A percentile compares a stretch with the other conserved stretches of the same genome.
Evolutionary conservation across 352 stramenopile species (phyloP).

Genomic region (Globisporangium heterothallicum): DNA sequence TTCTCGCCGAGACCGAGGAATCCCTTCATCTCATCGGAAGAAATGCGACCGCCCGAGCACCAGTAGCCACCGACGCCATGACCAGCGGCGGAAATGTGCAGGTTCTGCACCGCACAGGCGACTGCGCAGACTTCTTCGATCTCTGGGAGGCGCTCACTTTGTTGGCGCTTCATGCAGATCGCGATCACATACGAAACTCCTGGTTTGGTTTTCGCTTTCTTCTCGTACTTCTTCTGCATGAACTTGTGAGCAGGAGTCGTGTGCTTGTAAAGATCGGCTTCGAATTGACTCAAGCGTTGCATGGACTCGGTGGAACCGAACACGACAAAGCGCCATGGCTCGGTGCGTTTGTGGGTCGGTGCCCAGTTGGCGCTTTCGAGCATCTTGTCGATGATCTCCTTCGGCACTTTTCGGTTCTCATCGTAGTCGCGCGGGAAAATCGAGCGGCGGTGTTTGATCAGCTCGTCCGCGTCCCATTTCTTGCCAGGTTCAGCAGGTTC

Average conservation of each 20-base stretch:
- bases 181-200: constrained; percentile 72
- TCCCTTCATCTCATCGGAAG: constrained; percentile 78
- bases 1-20: constrained; percentile 59
- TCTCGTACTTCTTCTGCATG: constrained; percentile 72
- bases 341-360: constrained; percentile 67
- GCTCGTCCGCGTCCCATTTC: constrained; percentile 63
- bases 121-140: constrained; percentile 75
- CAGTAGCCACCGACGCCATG: constrained; percentile 80
- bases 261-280: constrained; percentile 68
- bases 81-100: constrained; percentile 67
- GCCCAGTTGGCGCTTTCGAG: constrained; percentile 76
- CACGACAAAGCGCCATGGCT: constrained; percentile 80
- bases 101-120: constrained; percentile 80
- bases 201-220: constrained; percentile 68
- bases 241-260: constrained; percentile 62
- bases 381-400: constrained; percentile 66
- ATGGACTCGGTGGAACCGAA: constrained; percentile 52
- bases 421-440: constrained; percentile 75
- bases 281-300: constrained; percentile 47
- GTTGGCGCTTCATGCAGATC: constrained; percentile 85
- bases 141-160: constrained; percentile 74
- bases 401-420: constrained; percentile 35
- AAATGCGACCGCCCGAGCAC: constrained; percentile 65
- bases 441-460: constrained; percentile 69
- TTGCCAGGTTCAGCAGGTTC: constrained; percentile 22